Evolutionary conservation across 31 red algal genomes (phyloP).

Genomic region (Pterothamnion heteromorphum): DNA sequence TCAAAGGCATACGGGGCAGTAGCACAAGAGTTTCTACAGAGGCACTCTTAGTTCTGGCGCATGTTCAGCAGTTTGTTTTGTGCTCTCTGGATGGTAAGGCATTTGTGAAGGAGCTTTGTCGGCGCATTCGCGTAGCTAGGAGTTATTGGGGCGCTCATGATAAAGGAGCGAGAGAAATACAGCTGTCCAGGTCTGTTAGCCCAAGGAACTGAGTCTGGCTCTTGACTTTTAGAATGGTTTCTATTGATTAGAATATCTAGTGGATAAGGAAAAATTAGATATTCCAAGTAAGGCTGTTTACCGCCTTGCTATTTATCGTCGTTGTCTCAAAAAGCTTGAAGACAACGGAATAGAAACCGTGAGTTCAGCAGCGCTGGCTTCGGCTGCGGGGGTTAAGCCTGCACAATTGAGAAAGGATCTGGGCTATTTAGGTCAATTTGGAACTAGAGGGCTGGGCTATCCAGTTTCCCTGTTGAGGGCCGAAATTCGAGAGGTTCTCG

Average conservation of each 20-base stretch:
- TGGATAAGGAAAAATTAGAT: no score
- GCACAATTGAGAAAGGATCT: background rate
- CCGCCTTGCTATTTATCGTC: background rate
- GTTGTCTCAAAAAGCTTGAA: background rate
- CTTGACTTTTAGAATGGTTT: no score
- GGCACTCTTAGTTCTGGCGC: no score
- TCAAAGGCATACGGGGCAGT: background rate
- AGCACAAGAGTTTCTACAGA: background rate
- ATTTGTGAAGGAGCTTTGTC: no score
- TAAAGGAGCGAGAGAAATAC: no score
- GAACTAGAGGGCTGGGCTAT: background rate
- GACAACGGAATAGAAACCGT: background rate
- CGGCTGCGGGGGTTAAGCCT: background rate
- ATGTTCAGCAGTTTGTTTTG: no score
- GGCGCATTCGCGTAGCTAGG: no score
- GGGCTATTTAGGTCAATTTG: background rate
- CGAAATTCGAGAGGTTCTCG: background rate
- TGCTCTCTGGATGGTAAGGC: no score
- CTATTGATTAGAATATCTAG: no score
- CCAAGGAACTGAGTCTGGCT: no score
- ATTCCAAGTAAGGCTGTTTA: background rate
- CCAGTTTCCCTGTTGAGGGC: background rate
- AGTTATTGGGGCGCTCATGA: no score
- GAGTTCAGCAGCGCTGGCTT: background rate
- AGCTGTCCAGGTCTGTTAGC: no score